Evolutionary conservation across 176 grass and related monocot genomes (phyloP), one percentile per base, ranked within the genome.

Genomic region (Avena insularis): DNA sequence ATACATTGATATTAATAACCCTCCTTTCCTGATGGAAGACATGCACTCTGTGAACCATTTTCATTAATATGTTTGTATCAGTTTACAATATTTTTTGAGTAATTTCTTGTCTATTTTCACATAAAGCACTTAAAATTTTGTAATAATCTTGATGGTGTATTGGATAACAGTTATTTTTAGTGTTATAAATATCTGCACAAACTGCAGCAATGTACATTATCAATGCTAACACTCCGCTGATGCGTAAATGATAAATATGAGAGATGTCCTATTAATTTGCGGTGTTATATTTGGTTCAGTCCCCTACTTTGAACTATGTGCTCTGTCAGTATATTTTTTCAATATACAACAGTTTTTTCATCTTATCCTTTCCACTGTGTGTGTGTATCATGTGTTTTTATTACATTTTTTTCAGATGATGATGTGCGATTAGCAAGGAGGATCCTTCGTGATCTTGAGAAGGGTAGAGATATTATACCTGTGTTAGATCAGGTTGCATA

Each of bases 401-500:
- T 62, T 87, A 36, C n/a, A 68, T 71, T 75, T 72, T 79, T 79
- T 66, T 75, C 82, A 99, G 97, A 99, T 77, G 74, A 27, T 55
- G 74, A 77, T 55, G 74, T 77, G 74, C 74, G 74, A 55, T 77
- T 77, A 77, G 55, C 74, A 55, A 77, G 74, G 27, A 77, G 74
- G 50, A 55, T 77, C 74, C 49, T 27, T 19, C 49, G 97, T 73
- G 97, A 99, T 84, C 94, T 90, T 49, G 94, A 94, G 60, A 99
- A 93, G 72, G 92, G 86, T 90, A 95, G 97, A 92, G 89, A 94
- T 91, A 96, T 99, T 83, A 99, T 87, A 90, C 82, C 87, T 73
- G 94, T 99, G 45, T 77, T 99, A 59, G 97, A 99, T 88, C 97
- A 99, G 97, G 97, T 99, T 87, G 71, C 71, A 80, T 23, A 77